phyloP scores from a whole-genome alignment of 1,284 basidiomycete species.

The Earliella scabrosa region DNA sequence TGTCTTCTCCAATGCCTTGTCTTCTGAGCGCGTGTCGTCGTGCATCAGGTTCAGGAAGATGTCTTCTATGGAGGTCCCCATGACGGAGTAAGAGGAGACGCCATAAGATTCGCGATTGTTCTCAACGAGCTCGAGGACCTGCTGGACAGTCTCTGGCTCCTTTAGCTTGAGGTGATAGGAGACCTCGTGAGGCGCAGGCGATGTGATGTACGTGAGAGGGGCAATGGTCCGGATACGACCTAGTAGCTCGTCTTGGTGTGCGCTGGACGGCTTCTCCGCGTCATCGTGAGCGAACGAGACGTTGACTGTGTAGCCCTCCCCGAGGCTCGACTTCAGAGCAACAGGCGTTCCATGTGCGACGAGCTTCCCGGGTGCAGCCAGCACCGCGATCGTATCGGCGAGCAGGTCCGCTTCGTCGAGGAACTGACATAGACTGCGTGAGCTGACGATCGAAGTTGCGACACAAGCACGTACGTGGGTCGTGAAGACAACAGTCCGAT shows the following conservation, averaged over 20 bases:
- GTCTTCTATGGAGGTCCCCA: conserved; percentile 79
- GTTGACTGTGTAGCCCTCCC: conserved; percentile 72
- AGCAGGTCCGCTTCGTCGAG: conserved; percentile 83
- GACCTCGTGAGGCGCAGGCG: conserved; percentile 43
- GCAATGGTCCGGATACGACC: conserved; percentile 49
- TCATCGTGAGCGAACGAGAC: conserved; percentile 45
- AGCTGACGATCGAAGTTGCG: conserved; percentile 3
- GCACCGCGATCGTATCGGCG: conserved; percentile 75
- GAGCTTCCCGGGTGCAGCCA: conserved; percentile 76
- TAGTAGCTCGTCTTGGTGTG: conserved; percentile 42
- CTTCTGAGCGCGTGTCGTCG: conserved; percentile 38
- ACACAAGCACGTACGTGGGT: conserved; percentile 55
- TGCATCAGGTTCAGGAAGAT: conserved; percentile 79
- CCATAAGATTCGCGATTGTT: conserved; percentile 39
- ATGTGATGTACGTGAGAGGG: conserved; percentile 47
- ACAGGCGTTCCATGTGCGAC: conserved; percentile 78
- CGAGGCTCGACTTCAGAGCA: conserved; percentile 70
- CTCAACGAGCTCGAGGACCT: conserved; percentile 61
- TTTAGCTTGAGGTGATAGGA: conserved; percentile 63
- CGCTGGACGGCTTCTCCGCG: conserved; percentile 31
- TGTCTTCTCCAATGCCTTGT: conserved; percentile 21
- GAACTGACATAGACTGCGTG: conserved; percentile 46
- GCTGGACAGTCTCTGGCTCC: conserved; percentile 55
- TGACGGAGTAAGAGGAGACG: conserved; percentile 64
- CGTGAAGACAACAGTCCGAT: conserved; percentile 69